phyloP scores from a whole-genome alignment of 441 rosid species.

The Corymbia calophylla region DNA sequence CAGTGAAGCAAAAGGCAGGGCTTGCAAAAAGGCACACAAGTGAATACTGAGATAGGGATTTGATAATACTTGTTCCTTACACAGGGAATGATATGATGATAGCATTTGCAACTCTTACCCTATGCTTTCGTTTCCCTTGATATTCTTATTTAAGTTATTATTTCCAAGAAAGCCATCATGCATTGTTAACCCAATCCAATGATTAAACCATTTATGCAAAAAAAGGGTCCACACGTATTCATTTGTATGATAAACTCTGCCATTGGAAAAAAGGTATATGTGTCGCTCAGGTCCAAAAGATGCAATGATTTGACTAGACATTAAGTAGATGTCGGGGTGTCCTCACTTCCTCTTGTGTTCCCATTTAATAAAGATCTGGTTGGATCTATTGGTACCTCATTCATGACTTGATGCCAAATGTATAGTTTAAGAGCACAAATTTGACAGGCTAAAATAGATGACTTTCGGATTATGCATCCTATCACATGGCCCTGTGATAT shows the following conservation, averaged over 20 bases:
- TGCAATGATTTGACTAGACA: too few species aligned
- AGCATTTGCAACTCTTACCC: not conserved
- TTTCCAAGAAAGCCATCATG: not conserved
- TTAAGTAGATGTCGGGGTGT: too few species aligned
- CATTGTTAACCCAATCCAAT: not conserved
- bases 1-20: too few species aligned
- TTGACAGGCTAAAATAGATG: not conserved
- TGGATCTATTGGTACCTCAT: too few species aligned
- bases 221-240: not conserved
- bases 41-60: too few species aligned
- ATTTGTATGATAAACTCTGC: too few species aligned
- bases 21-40: too few species aligned
- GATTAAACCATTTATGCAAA: not conserved
- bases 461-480: not conserved
- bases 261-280: accelerated
- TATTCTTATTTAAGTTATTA: too few species aligned
- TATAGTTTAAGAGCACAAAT: not conserved
- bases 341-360: too few species aligned
- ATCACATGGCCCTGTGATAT: not conserved
- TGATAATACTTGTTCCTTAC: not conserved
- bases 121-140: not conserved
- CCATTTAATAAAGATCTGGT: too few species aligned
- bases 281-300: too few species aligned
- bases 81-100: not conserved
- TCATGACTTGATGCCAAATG: not conserved